Evolutionary conservation across 495 filamentous ascomycete genomes (phyloP), one percentile per base, ranked within the genome.

Genomic region (Xylaria grammica): DNA sequence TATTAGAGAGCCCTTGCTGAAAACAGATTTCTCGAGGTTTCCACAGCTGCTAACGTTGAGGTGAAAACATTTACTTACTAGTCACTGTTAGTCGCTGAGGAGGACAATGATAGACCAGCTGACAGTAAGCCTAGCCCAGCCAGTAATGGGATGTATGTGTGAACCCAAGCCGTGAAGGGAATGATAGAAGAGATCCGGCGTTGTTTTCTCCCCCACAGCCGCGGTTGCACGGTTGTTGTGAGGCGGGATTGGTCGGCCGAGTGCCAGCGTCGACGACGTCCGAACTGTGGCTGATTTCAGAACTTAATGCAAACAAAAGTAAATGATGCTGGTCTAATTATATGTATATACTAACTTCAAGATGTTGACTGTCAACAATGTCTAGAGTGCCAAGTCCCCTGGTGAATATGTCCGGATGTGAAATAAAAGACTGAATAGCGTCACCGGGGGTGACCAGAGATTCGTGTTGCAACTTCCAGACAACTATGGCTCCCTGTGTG

Each of bases 401-500:
- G 1, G 68, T 70, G 4, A 19, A 3, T 1, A 32, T 17, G 22
- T 67, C 68, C 0, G 64, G 68, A 15, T 48, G 22, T n/a, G 38
- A n/a, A 26, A 70, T 67, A 38, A 70, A 70, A 0, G 68, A 70
- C 48, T 56, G 61, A 1, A 70, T 24, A 0, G 36, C 55, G 10
- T 70, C 68, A 0, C 68, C 65, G 0, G 44, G 65, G 0, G 64
- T 65, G 22, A 65, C 60, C 2, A 70, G 20, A 0, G 68, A 65
- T 8, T 11, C 10, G 1, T 19, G n/a, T 13, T 34, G 20, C 20
- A 63, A 59, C 15, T 45, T 52, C 26, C 24, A 52, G 9, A 51
- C 22, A 1, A 60, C 13, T 0, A 66, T 0, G 4, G 24, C 38
- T 17, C 48, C 51, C 7, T 6, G 26, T 2, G n/a, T 1, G 1